Evolutionary conservation across 768 basidiomycete species (phyloP).

Genomic region (Leucocoprinus sp.): DNA sequence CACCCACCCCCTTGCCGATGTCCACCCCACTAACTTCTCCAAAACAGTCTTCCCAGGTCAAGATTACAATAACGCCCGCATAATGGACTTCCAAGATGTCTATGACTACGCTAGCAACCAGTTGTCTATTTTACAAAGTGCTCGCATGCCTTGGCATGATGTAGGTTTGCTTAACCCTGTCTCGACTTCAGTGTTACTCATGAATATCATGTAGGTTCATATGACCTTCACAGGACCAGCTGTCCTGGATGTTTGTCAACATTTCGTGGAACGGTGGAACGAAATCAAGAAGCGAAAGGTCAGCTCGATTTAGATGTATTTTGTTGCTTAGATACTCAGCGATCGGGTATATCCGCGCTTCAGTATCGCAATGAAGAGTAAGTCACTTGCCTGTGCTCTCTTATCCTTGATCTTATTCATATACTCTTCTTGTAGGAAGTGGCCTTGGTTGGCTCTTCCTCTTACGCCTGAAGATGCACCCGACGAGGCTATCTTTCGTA

Average conservation of each 20-base stretch:
- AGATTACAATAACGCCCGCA: constrained; percentile 88
- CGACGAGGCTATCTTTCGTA: constrained; percentile 57
- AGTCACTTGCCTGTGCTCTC: constrained; percentile 15
- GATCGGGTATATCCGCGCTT: background rate
- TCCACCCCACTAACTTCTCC: constrained; percentile 79
- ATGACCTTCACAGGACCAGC: constrained; percentile 76
- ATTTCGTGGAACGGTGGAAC: constrained; percentile 91
- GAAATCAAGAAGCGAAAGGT: constrained; percentile 80
- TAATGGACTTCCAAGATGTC: constrained; percentile 81
- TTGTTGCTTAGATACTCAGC: background rate
- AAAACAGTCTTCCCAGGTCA: constrained; percentile 87
- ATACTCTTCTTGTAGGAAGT: constrained; percentile 13
- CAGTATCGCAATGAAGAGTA: constrained; percentile 43
- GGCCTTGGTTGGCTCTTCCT: constrained; percentile 71
- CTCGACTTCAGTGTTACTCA: background rate
- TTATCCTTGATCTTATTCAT: background rate
- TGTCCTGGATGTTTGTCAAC: constrained; percentile 87
- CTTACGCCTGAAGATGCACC: constrained; percentile 57
- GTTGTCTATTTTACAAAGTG: constrained; percentile 56
- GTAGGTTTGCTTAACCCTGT: constrained; percentile 32
- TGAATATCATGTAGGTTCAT: constrained; percentile 44
- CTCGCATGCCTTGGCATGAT: constrained; percentile 95
- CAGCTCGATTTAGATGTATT: constrained; percentile 10
- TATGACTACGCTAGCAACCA: constrained; percentile 65
- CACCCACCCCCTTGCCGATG: constrained; percentile 85